These are phyloP conservation scores for Pestalotiopsis sp. DNA, from an alignment of 2,329 filamentous ascomycete genomes.

Conservation along the genomic window DNA sequence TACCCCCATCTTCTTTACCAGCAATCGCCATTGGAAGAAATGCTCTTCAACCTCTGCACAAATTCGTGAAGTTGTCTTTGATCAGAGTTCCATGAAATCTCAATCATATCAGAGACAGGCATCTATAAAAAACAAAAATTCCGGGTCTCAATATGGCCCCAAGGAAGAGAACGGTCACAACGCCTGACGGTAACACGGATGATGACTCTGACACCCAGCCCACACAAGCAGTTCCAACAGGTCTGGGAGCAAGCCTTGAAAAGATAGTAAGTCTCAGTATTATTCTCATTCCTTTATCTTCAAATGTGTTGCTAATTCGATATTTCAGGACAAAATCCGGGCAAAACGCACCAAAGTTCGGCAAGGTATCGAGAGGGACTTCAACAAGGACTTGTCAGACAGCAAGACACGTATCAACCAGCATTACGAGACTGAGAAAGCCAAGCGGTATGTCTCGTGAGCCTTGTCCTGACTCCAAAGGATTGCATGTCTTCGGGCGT, in stretches of 20 bases:
- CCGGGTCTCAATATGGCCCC: not conserved
- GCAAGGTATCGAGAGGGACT: not conserved
- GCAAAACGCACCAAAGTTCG: not conserved
- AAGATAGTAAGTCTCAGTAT: not conserved
- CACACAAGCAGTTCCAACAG: not conserved
- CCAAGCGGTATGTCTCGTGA: conserved; percentile 7
- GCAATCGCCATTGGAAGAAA: not conserved
- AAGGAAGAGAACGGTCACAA: conserved; percentile 8
- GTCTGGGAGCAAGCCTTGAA: not conserved
- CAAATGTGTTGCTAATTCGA: not conserved
- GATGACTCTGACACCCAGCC: not conserved
- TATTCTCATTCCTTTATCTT: not conserved
- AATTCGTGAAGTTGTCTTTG: too few relatives aligned
- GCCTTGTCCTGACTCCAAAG: not conserved
- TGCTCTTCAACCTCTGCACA: too few relatives aligned
- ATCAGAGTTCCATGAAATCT: too few relatives aligned
- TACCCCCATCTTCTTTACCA: not conserved
- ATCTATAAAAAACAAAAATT: not conserved
- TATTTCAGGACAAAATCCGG: conserved; percentile 1
- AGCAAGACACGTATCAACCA: conserved; percentile 1
- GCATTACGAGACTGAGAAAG: conserved; percentile 3
- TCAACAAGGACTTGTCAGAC: not conserved
- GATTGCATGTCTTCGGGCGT: not conserved
- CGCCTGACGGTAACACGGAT: conserved; percentile 4
- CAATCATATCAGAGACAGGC: too few relatives aligned